phyloP scores from a whole-genome alignment of 345 rosid genomes.

The Sonneratia alba region DNA sequence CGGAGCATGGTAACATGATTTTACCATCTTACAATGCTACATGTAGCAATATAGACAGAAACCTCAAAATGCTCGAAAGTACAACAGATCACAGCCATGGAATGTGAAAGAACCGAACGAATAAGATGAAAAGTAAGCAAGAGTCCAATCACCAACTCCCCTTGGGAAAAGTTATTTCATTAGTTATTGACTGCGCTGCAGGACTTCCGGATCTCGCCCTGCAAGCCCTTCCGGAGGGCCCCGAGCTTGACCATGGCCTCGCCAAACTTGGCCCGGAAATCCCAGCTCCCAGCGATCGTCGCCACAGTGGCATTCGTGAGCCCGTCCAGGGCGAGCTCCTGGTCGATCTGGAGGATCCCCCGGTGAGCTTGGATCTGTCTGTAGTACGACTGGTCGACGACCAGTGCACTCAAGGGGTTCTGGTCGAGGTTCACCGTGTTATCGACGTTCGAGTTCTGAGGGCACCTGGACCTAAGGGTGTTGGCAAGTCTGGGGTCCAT shows the following conservation, averaged over 20 bases:
- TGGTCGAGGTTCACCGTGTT: constrained; percentile 32
- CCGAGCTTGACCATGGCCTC: constrained; percentile 57
- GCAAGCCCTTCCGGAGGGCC: constrained; percentile 12
- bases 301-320: constrained; percentile 23
- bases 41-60: background rate
- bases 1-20: background rate
- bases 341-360: constrained; percentile 52
- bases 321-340: constrained; percentile 26
- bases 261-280: constrained; percentile 38
- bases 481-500: constrained; percentile 35
- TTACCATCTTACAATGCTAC: background rate
- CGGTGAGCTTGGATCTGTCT: constrained; percentile 19
- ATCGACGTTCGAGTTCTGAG: constrained; percentile 5
- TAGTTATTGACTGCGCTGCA: constrained; percentile 31
- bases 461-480: constrained; percentile 16
- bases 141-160: background rate
- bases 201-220: constrained; percentile 37
- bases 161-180: background rate
- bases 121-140: background rate
- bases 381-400: constrained; percentile 44
- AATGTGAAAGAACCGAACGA: background rate
- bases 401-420: constrained; percentile 20
- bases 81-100: background rate
- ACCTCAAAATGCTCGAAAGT: background rate
- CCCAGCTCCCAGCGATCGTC: constrained; percentile 15